Conservation (phyloP, 257 asterid genomes). For the Nicotiana knightiana region DNA sequence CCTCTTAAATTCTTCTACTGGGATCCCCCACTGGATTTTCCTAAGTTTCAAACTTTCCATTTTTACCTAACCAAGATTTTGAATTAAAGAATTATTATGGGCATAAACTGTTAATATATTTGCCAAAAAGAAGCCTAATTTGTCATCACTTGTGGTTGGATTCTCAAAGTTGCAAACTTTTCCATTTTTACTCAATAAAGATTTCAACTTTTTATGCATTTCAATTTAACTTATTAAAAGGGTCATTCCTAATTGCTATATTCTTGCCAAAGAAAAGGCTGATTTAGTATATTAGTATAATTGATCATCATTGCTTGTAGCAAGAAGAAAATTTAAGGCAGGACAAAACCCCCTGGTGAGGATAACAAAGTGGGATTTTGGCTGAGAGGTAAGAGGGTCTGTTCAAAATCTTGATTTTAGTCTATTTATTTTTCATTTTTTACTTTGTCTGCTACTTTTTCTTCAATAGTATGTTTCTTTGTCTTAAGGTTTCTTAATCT, state of each 20-base stretch:
- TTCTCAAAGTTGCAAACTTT: neutral
- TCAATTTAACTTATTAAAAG: neutral
- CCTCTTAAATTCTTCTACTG: neutral
- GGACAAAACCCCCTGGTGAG: neutral
- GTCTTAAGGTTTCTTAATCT: slow-evolving; percentile 4
- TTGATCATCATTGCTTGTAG: neutral
- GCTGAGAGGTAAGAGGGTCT: neutral
- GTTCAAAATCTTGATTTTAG: neutral
- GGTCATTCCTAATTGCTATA: neutral
- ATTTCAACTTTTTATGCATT: neutral
- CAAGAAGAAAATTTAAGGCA: neutral
- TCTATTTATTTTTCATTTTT: neutral
- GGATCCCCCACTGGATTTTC: neutral
- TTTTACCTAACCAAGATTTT: neutral
- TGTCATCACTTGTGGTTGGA: neutral
- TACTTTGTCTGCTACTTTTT: neutral
- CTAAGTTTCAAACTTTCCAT: neutral
- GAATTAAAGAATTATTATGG: neutral
- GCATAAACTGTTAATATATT: neutral
- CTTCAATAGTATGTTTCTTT: neutral
- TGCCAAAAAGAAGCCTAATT: neutral
- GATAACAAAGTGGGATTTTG: neutral
- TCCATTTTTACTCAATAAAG: neutral
- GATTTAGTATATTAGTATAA: neutral
- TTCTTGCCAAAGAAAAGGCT: neutral